phyloP scores from a whole-genome alignment of 305 asterid genomes.

The Fraxinus albicans region DNA sequence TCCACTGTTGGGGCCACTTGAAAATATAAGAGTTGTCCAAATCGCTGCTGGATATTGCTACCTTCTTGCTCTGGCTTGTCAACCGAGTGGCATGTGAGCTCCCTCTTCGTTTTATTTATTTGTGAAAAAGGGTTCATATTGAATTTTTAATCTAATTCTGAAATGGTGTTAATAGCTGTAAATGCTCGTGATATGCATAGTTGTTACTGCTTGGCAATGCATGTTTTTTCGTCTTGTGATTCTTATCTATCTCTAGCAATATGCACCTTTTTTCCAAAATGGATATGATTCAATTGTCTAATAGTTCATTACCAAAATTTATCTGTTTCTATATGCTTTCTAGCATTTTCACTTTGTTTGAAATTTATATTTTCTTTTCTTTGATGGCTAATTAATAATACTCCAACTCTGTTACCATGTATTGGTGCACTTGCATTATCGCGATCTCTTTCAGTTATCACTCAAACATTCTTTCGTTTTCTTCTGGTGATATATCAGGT shows the following conservation, averaged over 20 bases:
- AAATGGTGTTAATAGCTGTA: background rate
- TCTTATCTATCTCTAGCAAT: background rate
- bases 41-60: conserved; percentile 98
- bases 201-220: background rate
- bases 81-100: conserved; percentile 84
- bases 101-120: conserved; percentile 3
- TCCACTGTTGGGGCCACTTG: conserved; percentile 76
- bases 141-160: background rate
- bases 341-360: background rate
- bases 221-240: background rate
- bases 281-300: background rate
- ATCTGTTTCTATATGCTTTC: background rate
- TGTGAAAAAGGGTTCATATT: background rate
- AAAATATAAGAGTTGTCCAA: conserved; percentile 80
- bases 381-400: background rate
- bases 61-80: conserved; percentile 94
- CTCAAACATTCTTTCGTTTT: background rate
- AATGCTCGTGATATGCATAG: background rate
- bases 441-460: background rate
- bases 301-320: background rate
- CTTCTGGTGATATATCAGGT: conserved; percentile 45
- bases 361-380: background rate
- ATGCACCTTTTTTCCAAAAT: background rate
- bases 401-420: background rate
- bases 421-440: background rate